Base-by-base conservation (phyloP, 371 early-diverging fungal genomes). In the Zancudomyces culisetae region DNA sequence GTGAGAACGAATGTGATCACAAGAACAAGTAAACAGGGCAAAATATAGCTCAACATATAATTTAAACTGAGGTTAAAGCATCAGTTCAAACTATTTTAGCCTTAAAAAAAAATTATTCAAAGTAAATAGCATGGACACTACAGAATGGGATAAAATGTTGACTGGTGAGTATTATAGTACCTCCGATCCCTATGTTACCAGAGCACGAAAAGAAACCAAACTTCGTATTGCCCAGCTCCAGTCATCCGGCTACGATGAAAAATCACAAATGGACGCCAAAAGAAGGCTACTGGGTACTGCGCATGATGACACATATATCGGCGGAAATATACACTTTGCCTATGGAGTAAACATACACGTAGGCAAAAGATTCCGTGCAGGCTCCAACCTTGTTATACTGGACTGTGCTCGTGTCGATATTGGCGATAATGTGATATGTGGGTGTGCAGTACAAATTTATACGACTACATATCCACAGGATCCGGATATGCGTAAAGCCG, bases 381-480 rank as follows among this genome's bases (percentile, higher is more conserved):
- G 83, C 59, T 70, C 68, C 49, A 74, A 76, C 58, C 70, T 78
- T 51, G 60, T 64, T 0, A 70, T 89, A 52, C 65, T 87, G 20
- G 89, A 87, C 57, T 63, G 73, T 57, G 70, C 73, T 2, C 58
- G 64, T 12, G 75, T 87, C 22, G 67, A 55, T 1, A 74, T 88
- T 42, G 89, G 85, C 24, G 66, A 79, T 57, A 51, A 70, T 41
- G 74, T 72, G 3, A 56, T 82, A 54, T 63, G 87, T 55, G 91
- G 77, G 0, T 88, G 89, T 1, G 71, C 73, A 50, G 85, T 85
- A 24, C 79, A 78, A 23, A 52, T 90, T 35, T 85, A 82, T 62
- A 62, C 82, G 0, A 85, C 85, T 13, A 74, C 71, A 22, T 88
- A 90, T 59, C 85, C 87, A 2, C 29, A 63, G 30, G 77, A 78